phyloP scores from a whole-genome alignment of 768 basidiomycete species.

The Pisolithus tinctorius region DNA sequence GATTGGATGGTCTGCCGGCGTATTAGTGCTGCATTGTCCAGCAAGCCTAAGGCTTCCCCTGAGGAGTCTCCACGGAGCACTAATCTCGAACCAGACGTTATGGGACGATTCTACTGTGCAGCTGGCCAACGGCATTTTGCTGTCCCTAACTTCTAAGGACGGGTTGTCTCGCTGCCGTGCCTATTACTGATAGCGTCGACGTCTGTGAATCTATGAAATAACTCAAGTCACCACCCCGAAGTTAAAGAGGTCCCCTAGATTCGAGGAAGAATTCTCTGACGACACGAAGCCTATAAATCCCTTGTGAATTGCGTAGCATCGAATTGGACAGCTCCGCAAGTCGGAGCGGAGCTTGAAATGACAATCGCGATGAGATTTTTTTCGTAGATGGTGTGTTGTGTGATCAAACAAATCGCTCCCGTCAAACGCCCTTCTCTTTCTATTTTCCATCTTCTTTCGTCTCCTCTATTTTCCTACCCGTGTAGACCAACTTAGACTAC shows the following conservation, averaged over 20 bases:
- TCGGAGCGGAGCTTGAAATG: conserved; percentile 43
- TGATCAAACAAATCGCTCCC: conserved; percentile 5
- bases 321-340: not conserved
- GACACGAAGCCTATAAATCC: too few species aligned
- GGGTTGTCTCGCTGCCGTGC: too few species aligned
- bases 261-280: not conserved
- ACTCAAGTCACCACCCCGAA: too few species aligned
- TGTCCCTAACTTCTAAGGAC: too few species aligned
- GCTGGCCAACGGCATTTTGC: not conserved
- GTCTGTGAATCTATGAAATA: too few species aligned
- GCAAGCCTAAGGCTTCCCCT: too few species aligned
- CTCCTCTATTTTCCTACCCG: conserved; percentile 13
- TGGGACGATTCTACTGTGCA: not conserved
- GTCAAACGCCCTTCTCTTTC: conserved; percentile 18
- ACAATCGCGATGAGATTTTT: conserved; percentile 22
- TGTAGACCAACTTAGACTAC: conserved; percentile 18
- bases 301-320: too few species aligned
- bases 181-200: too few species aligned
- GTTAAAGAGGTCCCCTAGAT: not conserved
- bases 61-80: too few species aligned
- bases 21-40: too few species aligned
- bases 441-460: conserved; percentile 22
- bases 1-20: too few species aligned
- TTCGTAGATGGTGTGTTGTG: not conserved
- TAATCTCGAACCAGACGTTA: too few species aligned